Percentiles rank a stretch among this genome's conserved stretches.
Evolutionary conservation across 2,329 filamentous ascomycete genomes (phyloP).

Genomic region (Sphaerostilbella broomeana): DNA sequence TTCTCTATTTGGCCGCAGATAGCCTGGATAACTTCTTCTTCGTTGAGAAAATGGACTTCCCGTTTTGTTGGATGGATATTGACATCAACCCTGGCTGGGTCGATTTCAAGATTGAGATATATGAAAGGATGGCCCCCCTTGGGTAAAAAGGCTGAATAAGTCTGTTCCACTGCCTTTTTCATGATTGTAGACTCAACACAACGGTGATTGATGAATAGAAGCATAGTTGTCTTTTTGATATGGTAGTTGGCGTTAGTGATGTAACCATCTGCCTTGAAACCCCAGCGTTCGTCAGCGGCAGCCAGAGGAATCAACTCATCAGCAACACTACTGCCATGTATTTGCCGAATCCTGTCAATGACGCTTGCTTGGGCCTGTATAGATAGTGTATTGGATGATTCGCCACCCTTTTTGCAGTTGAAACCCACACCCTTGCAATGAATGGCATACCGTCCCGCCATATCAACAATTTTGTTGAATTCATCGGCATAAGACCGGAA

Average conservation of each 20-base stretch:
- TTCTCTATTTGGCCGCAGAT: constrained; percentile 75
- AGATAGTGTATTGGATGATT: constrained; percentile 74
- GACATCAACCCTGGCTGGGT: constrained; percentile 87
- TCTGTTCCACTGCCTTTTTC: constrained; percentile 86
- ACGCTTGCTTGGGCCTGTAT: constrained; percentile 66
- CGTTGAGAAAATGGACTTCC: constrained; percentile 94
- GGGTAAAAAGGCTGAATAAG: constrained; percentile 78
- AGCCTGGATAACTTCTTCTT: constrained; percentile 87
- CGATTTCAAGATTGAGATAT: constrained; percentile 87
- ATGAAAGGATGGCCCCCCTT: constrained; percentile 93
- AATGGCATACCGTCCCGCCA: constrained; percentile 87
- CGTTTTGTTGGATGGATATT: constrained; percentile 96
- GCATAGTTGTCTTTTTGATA: constrained; percentile 77
- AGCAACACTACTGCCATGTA: constrained; percentile 76
- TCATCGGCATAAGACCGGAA: constrained; percentile 91
- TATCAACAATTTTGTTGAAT: constrained; percentile 94
- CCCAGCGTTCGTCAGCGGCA: constrained; percentile 67
- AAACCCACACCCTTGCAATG: constrained; percentile 90
- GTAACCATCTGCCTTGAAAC: constrained; percentile 74
- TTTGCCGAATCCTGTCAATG: constrained; percentile 80
- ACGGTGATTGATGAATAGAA: constrained; percentile 95
- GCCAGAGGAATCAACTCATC: constrained; percentile 80
- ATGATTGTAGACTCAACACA: constrained; percentile 84
- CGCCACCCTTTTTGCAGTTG: constrained; percentile 93
- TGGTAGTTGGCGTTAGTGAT: constrained; percentile 93